Percentiles rank a stretch among this genome's conserved stretches.
Evolutionary conservation across 371 early-diverging fungal genomes (phyloP).

Genomic region (Lichtheimia corymbifera): DNA sequence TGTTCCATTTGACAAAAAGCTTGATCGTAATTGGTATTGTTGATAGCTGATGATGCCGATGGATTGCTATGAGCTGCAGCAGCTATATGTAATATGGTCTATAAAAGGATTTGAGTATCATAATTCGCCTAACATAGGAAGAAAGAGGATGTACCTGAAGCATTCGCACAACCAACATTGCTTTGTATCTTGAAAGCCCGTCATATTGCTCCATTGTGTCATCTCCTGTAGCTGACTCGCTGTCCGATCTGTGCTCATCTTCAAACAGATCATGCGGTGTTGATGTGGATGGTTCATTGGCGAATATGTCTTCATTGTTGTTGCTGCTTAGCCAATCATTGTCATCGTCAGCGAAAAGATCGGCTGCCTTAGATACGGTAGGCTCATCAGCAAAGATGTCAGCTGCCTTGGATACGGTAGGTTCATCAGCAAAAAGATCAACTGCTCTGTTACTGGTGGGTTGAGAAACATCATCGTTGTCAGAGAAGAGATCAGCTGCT

Average conservation of each 20-base stretch:
- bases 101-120: neutral
- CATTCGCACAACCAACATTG: slow-evolving; percentile 38
- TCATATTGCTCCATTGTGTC: slow-evolving; percentile 11
- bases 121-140: neutral
- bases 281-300: slow-evolving; percentile 7
- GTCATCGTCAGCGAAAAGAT: slow-evolving; percentile 26
- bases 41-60: neutral
- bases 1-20: slow-evolving; percentile 25
- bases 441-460: slow-evolving; percentile 11
- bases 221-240: neutral
- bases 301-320: slow-evolving; percentile 5
- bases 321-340: slow-evolving; percentile 2
- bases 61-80: slow-evolving; percentile 31
- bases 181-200: slow-evolving; percentile 37
- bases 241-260: neutral
- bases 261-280: neutral
- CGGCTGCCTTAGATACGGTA: slow-evolving; percentile 5
- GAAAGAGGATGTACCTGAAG: slow-evolving; percentile 32
- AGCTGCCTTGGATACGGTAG: slow-evolving; percentile 7
- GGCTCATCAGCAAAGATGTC: slow-evolving; percentile 25
- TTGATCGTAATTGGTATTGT: slow-evolving; percentile 5
- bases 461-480: slow-evolving; percentile 16
- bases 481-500: slow-evolving; percentile 28
- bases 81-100: slow-evolving; percentile 45
- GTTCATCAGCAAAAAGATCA: slow-evolving; percentile 26